phyloP scores from a whole-genome alignment of 2,329 filamentous ascomycete genomes.

The Cryphonectria radicalis region DNA sequence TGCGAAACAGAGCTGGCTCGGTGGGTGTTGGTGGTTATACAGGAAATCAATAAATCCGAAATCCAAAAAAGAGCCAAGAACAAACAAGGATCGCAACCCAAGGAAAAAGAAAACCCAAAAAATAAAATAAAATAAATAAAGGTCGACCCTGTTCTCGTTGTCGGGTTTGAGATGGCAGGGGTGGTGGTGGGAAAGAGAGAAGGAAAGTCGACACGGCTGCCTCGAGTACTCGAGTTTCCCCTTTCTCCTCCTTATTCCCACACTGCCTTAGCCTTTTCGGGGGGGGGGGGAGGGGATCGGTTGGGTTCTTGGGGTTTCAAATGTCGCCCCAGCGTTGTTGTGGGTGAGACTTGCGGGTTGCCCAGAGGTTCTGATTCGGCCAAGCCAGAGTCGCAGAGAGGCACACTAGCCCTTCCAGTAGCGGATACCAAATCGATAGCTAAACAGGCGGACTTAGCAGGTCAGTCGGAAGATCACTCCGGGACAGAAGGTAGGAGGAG shows the following conservation, averaged over 20 bases:
- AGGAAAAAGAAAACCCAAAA: background rate
- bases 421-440: conserved; percentile 1
- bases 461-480: conserved; percentile 5
- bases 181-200: background rate
- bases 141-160: background rate
- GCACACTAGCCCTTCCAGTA: conserved; percentile 26
- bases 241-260: conserved; percentile 15
- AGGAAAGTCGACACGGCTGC: conserved; percentile 1
- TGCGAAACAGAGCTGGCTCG: background rate
- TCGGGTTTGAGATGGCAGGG: background rate
- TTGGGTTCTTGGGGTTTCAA: conserved; percentile 25
- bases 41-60: background rate
- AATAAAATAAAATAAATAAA: background rate
- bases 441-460: background rate
- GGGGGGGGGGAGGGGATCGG: background rate
- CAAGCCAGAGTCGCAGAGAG: conserved; percentile 7
- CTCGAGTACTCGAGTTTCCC: conserved; percentile 25
- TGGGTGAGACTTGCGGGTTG: conserved; percentile 27
- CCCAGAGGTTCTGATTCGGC: conserved; percentile 27
- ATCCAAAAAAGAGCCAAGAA: background rate
- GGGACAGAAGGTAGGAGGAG: background rate
- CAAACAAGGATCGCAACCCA: background rate
- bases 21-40: background rate
- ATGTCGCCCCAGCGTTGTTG: conserved; percentile 17
- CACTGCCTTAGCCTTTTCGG: conserved; percentile 17